These are phyloP conservation scores for Anthracocystis setariae DNA, from an alignment of 1,284 basidiomycete species.

Conservation along the genomic window DNA sequence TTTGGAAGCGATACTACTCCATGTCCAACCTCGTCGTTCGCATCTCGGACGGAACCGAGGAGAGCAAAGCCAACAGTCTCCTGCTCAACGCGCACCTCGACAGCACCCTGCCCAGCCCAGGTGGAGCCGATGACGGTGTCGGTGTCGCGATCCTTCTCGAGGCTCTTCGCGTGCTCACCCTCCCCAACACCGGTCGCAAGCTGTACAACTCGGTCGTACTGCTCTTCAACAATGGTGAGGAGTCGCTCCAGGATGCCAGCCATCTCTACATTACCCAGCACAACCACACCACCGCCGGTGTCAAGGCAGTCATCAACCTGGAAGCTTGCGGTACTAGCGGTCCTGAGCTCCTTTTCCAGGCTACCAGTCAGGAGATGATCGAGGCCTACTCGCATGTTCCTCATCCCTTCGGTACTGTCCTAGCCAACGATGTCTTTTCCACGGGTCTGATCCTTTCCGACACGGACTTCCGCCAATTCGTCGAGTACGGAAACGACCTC, in stretches of 20 bases:
- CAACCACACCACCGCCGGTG: conserved; percentile 70
- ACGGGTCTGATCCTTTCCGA: conserved; percentile 83
- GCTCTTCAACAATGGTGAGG: conserved; percentile 94
- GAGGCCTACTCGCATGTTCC: conserved; percentile 87
- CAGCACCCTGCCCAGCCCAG: conserved; percentile 72
- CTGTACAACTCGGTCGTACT: conserved; percentile 86
- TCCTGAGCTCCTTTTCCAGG: conserved; percentile 92
- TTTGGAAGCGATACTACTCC: conserved; percentile 89
- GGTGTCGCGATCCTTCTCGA: conserved; percentile 93
- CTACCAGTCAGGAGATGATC: conserved; percentile 92
- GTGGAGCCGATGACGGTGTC: conserved; percentile 75
- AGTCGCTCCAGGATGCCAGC: conserved; percentile 86
- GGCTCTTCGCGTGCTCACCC: conserved; percentile 73
- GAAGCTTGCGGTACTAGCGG: conserved; percentile 92
- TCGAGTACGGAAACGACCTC: conserved; percentile 76
- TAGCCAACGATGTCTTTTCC: conserved; percentile 92
- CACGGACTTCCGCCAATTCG: conserved; percentile 77
- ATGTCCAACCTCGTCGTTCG: conserved; percentile 89
- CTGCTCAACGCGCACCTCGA: conserved; percentile 88
- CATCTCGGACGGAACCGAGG: conserved; percentile 81
- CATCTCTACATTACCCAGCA: conserved; percentile 72
- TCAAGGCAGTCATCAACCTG: conserved; percentile 89
- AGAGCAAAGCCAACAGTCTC: conserved; percentile 72
- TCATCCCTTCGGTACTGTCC: conserved; percentile 87
- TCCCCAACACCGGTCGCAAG: conserved; percentile 77